phyloP scores from a whole-genome alignment of 2,329 filamentous ascomycete species.

The Lecanicillium sp. region DNA sequence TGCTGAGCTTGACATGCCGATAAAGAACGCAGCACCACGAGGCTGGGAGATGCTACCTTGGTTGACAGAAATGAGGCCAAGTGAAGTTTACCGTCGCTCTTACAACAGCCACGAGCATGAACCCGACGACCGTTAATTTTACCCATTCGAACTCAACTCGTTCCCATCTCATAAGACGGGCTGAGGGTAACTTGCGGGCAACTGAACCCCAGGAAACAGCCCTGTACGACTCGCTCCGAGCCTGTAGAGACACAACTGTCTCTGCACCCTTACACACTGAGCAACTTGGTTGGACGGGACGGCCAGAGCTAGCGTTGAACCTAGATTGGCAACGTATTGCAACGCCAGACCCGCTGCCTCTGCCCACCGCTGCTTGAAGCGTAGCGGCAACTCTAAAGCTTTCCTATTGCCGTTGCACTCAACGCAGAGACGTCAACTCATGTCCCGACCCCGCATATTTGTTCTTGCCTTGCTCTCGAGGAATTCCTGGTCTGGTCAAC shows the following conservation, averaged over 20 bases:
- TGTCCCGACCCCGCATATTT: not conserved
- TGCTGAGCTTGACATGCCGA: not conserved
- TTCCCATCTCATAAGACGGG: no score
- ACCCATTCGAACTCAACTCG: no score
- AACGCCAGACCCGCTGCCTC: not conserved
- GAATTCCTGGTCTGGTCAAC: not conserved
- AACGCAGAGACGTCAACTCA: not conserved
- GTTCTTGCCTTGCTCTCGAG: not conserved
- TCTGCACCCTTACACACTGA: not conserved
- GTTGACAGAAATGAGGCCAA: no score
- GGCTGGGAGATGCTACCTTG: not conserved
- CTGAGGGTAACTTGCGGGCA: no score
- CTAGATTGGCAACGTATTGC: not conserved
- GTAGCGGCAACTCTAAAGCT: not conserved
- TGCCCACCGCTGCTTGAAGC: not conserved
- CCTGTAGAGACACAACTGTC: not conserved
- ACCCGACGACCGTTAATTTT: no score
- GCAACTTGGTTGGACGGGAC: conserved; percentile 5
- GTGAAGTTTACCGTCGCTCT: no score
- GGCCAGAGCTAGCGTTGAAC: not conserved
- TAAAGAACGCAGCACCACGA: not conserved
- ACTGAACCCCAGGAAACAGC: no score
- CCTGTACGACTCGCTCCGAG: no score
- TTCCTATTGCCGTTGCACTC: not conserved
- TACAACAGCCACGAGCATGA: no score